phyloP scores from a whole-genome alignment of 768 basidiomycete genomes.

The Dendrothele bispora region DNA sequence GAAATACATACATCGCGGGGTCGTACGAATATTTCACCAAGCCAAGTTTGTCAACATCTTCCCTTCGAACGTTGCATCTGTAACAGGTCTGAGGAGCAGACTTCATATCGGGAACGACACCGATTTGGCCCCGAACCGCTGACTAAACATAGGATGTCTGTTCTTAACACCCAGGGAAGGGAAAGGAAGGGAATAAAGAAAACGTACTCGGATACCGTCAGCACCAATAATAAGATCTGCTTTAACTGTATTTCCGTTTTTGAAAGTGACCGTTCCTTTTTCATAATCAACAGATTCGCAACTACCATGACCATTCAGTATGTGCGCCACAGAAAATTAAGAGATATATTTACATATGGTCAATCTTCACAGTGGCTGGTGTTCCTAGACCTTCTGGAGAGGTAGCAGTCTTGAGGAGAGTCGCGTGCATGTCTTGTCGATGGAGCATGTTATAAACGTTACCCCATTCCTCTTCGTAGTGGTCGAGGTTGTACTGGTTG shows the following conservation, averaged over 20 bases:
- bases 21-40: constrained; percentile 27
- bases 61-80: constrained; percentile 28
- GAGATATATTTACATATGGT: constrained; percentile 10
- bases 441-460: constrained; percentile 27
- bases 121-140: constrained; percentile 19
- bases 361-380: constrained; percentile 23
- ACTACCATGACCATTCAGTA: too few relatives aligned
- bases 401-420: constrained; percentile 25
- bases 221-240: constrained; percentile 33
- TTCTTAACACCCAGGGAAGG: not conserved
- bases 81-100: constrained; percentile 33
- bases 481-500: constrained; percentile 27
- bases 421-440: constrained; percentile 31
- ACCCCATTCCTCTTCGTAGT: constrained; percentile 25
- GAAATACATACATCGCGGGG: constrained; percentile 27
- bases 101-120: constrained; percentile 18
- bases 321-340: not conserved
- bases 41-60: constrained; percentile 27
- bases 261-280: constrained; percentile 22
- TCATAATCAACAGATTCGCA: constrained; percentile 23
- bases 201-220: constrained; percentile 30
- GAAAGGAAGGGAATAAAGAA: not conserved
- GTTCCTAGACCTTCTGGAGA: constrained; percentile 22
- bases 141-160: constrained; percentile 15
- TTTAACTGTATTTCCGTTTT: constrained; percentile 21